A percentile compares a stretch with the other conserved stretches of the same genome.
Evolutionary conservation across 768 basidiomycete species (phyloP).

Genomic region (Termitomyces sp.): DNA sequence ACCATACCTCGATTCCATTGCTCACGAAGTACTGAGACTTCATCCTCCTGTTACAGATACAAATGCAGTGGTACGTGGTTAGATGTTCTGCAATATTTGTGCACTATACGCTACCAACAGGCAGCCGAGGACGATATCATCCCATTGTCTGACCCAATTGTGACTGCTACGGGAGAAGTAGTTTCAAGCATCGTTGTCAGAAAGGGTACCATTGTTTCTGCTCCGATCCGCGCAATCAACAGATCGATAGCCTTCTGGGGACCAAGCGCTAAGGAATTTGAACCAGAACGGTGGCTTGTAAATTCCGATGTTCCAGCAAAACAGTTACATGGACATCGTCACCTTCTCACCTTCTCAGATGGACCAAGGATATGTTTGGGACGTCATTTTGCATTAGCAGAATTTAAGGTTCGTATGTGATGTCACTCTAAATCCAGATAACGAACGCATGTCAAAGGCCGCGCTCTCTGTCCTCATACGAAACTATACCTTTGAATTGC

Average conservation of each 20-base stretch:
- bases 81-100: not conserved
- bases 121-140: slow-evolving; percentile 51
- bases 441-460: slow-evolving; percentile 22
- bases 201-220: slow-evolving; percentile 39
- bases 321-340: slow-evolving; percentile 43
- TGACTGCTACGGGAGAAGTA: slow-evolving; percentile 31
- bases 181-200: slow-evolving; percentile 37
- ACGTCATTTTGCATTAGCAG: slow-evolving; percentile 40
- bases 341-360: slow-evolving; percentile 47
- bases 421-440: not conserved
- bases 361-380: slow-evolving; percentile 49
- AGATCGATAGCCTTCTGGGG: slow-evolving; percentile 57
- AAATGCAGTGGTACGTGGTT: slow-evolving; percentile 31
- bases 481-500: slow-evolving; percentile 35
- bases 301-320: slow-evolving; percentile 26
- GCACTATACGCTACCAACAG: slow-evolving; percentile 17
- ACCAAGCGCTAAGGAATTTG: slow-evolving; percentile 48
- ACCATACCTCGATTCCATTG: slow-evolving; percentile 52
- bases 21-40: slow-evolving; percentile 39
- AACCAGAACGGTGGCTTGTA: slow-evolving; percentile 60
- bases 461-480: slow-evolving; percentile 40
- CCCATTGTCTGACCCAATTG: slow-evolving; percentile 49
- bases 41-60: slow-evolving; percentile 35
- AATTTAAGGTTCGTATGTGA: slow-evolving; percentile 31
- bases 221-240: slow-evolving; percentile 45